A percentile compares a stretch with the other conserved stretches of the same genome.
Evolutionary conservation across 148 eudicot genomes (phyloP).

Genomic region (Agrostemma githago): DNA sequence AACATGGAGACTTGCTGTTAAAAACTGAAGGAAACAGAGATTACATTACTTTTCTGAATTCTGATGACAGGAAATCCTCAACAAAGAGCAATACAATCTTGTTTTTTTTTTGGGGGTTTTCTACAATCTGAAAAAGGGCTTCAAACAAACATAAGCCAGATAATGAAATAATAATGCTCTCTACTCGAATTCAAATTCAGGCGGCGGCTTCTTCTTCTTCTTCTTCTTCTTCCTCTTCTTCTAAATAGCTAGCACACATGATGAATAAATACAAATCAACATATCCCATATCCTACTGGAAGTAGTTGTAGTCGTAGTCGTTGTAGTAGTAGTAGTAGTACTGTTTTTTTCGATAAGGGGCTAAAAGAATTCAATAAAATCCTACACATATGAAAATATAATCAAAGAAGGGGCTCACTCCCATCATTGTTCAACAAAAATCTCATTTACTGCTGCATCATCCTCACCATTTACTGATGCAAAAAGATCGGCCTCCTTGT

Average conservation of each 20-base stretch:
- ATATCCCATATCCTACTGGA: slow-evolving; percentile 25
- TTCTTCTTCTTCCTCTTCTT: background rate
- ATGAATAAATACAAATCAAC: slow-evolving; percentile 14
- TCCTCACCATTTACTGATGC: slow-evolving; percentile 68
- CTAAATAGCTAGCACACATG: slow-evolving; percentile 11
- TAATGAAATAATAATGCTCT: background rate
- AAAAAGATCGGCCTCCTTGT: slow-evolving; percentile 69
- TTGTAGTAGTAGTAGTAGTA: too few species aligned
- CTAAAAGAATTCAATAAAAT: slow-evolving; percentile 44
- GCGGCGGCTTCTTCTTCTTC: background rate
- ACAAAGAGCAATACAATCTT: slow-evolving; percentile 10
- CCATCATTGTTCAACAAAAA: slow-evolving; percentile 71
- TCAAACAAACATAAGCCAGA: slow-evolving; percentile 26
- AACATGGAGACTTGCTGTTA: slow-evolving; percentile 5
- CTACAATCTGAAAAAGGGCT: slow-evolving; percentile 14
- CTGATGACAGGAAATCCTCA: slow-evolving; percentile 22
- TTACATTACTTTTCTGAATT: slow-evolving; percentile 21
- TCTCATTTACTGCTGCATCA: slow-evolving; percentile 67
- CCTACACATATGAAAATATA: slow-evolving; percentile 32
- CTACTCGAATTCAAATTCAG: slow-evolving; percentile 27
- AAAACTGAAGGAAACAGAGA: slow-evolving; percentile 22
- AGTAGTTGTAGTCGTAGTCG: too few species aligned
- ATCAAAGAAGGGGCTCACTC: slow-evolving; percentile 29
- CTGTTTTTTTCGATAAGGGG: slow-evolving; percentile 7
- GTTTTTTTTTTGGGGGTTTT: background rate